These are phyloP conservation scores for Phalaenopsis aphrodite DNA, from an alignment of 106 monocot species.

Conservation along the genomic window DNA sequence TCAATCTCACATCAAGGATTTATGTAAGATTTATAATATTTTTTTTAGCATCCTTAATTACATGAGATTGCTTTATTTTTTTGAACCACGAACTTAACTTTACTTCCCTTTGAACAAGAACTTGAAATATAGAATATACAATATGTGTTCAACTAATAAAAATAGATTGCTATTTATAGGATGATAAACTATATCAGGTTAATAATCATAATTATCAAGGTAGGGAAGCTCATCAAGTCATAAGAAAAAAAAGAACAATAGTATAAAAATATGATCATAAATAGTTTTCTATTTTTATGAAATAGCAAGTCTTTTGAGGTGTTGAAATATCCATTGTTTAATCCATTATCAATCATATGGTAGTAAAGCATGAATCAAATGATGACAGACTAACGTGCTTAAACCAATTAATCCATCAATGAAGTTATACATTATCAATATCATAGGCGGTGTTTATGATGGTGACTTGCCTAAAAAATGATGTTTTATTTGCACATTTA, in stretches of 20 bases:
- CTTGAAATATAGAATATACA: background rate
- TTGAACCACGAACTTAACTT: too few relatives aligned
- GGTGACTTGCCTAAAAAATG: background rate
- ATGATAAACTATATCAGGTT: background rate
- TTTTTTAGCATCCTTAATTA: too few relatives aligned
- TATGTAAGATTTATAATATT: too few relatives aligned
- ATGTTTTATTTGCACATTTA: too few relatives aligned
- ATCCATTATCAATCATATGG: slow-evolving; percentile 71
- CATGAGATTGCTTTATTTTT: too few relatives aligned
- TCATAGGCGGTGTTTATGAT: slow-evolving; percentile 61
- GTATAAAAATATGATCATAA: background rate
- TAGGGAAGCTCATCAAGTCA: background rate
- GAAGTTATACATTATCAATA: slow-evolving; percentile 70
- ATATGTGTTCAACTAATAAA: slow-evolving; percentile 1
- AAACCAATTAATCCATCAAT: slow-evolving; percentile 57
- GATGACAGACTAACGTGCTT: slow-evolving; percentile 62
- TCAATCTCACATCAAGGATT: too few relatives aligned
- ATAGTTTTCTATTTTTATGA: background rate
- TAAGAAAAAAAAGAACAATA: background rate
- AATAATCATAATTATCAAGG: background rate
- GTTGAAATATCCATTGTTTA: slow-evolving; percentile 50
- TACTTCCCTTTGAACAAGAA: background rate
- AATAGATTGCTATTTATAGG: background rate
- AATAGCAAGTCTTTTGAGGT: slow-evolving; percentile 46
- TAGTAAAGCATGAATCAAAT: slow-evolving; percentile 54